Evolutionary conservation across 2,329 filamentous ascomycete genomes (phyloP).

Genomic region (Fusarium brachygibbosum): DNA sequence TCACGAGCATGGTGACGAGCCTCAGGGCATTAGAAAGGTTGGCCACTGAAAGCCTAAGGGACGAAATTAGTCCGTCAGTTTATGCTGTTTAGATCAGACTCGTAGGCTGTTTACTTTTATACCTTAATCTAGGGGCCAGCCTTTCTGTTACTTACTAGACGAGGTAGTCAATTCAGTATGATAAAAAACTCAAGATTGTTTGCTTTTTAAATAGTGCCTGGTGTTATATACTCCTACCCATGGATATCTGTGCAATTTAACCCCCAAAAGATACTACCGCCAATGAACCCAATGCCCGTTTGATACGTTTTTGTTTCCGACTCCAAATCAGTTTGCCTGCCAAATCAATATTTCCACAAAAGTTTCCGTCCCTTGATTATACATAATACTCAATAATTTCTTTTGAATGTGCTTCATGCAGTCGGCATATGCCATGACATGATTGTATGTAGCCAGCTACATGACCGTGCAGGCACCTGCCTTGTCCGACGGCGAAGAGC

Average conservation of each 20-base stretch:
- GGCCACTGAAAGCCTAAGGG: too few species aligned
- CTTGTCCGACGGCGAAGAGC: conserved; percentile 20
- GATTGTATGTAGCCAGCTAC: conserved; percentile 22
- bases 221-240: neutral
- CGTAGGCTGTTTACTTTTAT: too few species aligned
- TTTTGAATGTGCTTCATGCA: neutral
- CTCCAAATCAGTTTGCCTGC: conserved; percentile 1
- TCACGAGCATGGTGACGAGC: neutral
- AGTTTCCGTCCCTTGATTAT: neutral
- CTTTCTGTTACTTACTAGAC: too few species aligned
- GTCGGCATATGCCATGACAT: neutral
- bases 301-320: conserved; percentile 5
- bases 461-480: conserved; percentile 30
- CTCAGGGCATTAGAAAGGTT: too few species aligned
- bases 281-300: neutral
- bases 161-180: neutral
- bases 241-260: conserved; percentile 21
- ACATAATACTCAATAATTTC: neutral
- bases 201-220: neutral
- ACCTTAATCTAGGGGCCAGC: too few species aligned
- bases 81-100: too few species aligned
- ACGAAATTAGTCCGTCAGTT: too few species aligned
- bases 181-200: neutral
- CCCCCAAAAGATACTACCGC: neutral
- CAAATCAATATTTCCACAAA: neutral